Base-by-base conservation (phyloP, 2,329 filamentous ascomycete genomes). In the Verticillium tricorpus region DNA sequence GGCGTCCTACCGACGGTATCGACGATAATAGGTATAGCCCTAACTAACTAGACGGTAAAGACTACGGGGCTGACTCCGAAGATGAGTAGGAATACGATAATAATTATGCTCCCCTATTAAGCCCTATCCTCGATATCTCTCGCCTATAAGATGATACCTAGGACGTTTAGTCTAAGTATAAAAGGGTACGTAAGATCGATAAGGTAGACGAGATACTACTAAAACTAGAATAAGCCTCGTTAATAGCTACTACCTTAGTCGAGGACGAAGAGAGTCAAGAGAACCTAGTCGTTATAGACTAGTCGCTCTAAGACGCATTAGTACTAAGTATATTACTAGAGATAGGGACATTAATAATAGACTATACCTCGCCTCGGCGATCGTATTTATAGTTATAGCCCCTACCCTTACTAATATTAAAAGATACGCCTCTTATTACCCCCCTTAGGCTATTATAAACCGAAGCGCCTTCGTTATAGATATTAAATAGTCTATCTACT, bases 41-140 rank as follows among this genome's bases (percentile, higher is more conserved):
- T 39, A 15, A 50, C 15, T 1, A 56, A 55, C 5, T 25, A 15
- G 58, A 39, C 50, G 45, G 22, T 12, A 19, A 55, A 56, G 58
- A 60, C 31, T 34, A 60, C 31, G 50, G 8, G 22, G 11, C 15
- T 5, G 58, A 60, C 11, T 35, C 14, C 34, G 39, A 40, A 57
- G 54, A 56, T 12, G 54, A 57, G 31, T 58, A 25, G 39, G 55
- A 34, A 19, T 19, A 61, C 28, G 31, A 61, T 8, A 61, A 57
- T 19, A 61, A 40, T 22, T 37, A 45, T 15, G 31, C 40, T 39
- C 40, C 59, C 54, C 35, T 34, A 57, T 22, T 34, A 34, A 34
- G 52, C 55, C 52, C 52, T 12, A 32, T 40, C 50, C 37, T 28
- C n/a, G 15, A 34, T 25, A 52, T 5, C 25, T 39, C 52, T 39